Evolutionary conservation across 2,329 filamentous ascomycete genomes (phyloP).

Genomic region (Diplodia mutila): DNA sequence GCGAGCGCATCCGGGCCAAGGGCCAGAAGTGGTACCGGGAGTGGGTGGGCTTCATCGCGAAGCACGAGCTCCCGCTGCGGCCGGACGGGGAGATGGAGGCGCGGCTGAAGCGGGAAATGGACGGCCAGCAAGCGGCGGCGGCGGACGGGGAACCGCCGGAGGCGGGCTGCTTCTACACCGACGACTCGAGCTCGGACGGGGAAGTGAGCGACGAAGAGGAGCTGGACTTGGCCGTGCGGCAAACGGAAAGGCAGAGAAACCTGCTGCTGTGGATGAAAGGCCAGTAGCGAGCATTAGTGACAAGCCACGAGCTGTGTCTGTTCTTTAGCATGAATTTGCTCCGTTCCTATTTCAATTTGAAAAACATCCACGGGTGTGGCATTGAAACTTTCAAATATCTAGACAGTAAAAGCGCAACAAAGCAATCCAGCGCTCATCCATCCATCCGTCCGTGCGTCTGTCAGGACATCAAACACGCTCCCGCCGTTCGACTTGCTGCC

Average conservation of each 20-base stretch:
- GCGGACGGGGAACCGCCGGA: neutral
- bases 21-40: neutral
- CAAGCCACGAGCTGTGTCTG: too few relatives aligned
- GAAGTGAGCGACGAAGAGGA: neutral
- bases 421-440: too few relatives aligned
- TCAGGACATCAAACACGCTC: too few relatives aligned
- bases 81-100: neutral
- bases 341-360: too few relatives aligned
- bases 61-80: constrained; percentile 8
- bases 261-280: neutral
- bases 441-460: too few relatives aligned
- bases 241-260: neutral
- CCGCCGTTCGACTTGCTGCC: too few relatives aligned
- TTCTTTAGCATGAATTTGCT: too few relatives aligned
- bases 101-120: neutral
- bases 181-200: neutral
- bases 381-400: too few relatives aligned
- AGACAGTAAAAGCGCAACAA: too few relatives aligned
- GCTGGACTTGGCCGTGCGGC: neutral
- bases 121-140: neutral
- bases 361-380: too few relatives aligned
- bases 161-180: neutral
- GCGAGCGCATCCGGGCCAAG: neutral
- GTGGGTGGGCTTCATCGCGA: constrained; percentile 2
- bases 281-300: too few relatives aligned